Evolutionary conservation across 2,329 filamentous ascomycete genomes (phyloP), one percentile per base, ranked within the genome.

Genomic region (Xylariaceae sp.): DNA sequence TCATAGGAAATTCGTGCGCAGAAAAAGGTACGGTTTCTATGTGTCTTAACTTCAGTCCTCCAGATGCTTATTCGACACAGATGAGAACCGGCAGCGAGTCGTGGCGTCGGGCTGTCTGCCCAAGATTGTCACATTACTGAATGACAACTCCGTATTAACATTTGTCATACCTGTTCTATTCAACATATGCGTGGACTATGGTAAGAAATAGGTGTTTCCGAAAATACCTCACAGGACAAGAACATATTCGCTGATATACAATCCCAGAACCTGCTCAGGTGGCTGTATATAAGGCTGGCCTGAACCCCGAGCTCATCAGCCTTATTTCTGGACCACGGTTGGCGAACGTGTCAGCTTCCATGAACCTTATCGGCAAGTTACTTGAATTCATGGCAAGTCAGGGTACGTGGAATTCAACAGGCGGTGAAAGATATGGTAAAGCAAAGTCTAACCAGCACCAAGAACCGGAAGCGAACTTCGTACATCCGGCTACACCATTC

Each of bases 141-240:
- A 71, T 14, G 70, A 82, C 40, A 77, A 82, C 47, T 69, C 72
- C 0, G 62, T 86, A 18, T 70, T 85, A 7, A 70, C 76, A 0
- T 83, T 83, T 65, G 76, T 77, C 37, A 78, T 87, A 41, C 82
- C 84, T 0, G 85, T 87, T 7, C 71, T 88, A 3, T 86, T 81
- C 70, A 88, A 88, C 65, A 77, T 86, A 46, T 79, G 84, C 52
- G 78, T 87, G 14, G 85, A 88, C 66, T 87, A 86, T 66, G 82
- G 84, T 87, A 67, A 71, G 77, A 42, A 44, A 32, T 14, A 7
- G 18, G 20, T 19, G n/a, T 10, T 20, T 44, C 7, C 12, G 18
- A 3, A 4, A 20, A 3, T n/a, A 2, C 3, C 5, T 10, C 18
- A 4, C 10, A 20, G 7, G 21, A 19, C 20, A 23, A 20, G 7